These are phyloP conservation scores for Inga laurina DNA, from an alignment of 306 rosid species.

Conservation along the genomic window DNA sequence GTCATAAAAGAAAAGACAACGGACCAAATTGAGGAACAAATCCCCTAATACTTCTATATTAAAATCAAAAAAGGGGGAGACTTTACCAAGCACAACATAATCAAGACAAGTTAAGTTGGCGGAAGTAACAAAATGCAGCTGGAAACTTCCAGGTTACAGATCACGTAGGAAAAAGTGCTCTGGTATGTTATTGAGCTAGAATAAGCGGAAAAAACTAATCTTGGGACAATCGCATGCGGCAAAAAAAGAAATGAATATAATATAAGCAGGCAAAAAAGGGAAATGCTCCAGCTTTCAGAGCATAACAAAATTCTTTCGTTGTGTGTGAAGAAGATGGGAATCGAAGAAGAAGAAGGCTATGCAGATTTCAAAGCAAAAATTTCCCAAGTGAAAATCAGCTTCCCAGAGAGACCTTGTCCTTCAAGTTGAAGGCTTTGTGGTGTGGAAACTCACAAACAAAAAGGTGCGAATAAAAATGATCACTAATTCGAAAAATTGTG, in stretches of 20 bases:
- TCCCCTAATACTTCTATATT: neutral
- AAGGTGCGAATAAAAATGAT: constrained; percentile 5
- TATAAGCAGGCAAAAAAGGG: neutral
- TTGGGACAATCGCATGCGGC: constrained; percentile 37
- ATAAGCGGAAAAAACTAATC: constrained; percentile 27
- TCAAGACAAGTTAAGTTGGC: constrained; percentile 33
- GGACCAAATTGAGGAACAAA: constrained; percentile 16
- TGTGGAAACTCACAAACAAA: constrained; percentile 32
- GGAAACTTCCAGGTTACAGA: constrained; percentile 47
- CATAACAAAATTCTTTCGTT: constrained; percentile 22
- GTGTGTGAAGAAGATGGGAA: constrained; percentile 26
- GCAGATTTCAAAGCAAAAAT: constrained; percentile 26
- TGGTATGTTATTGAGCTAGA: constrained; percentile 19
- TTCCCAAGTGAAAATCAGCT: neutral
- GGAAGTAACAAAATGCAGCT: constrained; percentile 54
- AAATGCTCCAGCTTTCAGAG: constrained; percentile 23
- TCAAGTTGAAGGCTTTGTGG: constrained; percentile 42
- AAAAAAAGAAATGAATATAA: constrained; percentile 5
- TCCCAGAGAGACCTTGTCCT: constrained; percentile 33
- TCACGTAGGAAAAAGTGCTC: constrained; percentile 35
- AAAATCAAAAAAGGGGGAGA: constrained; percentile 4
- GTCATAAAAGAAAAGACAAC: neutral
- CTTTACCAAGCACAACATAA: constrained; percentile 2
- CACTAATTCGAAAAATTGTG: neutral
- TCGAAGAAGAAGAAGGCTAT: constrained; percentile 16